A percentile compares a stretch with the other conserved stretches of the same genome.
phyloP scores from a whole-genome alignment of 148 eudicot genomes.

The Cornus controversa region DNA sequence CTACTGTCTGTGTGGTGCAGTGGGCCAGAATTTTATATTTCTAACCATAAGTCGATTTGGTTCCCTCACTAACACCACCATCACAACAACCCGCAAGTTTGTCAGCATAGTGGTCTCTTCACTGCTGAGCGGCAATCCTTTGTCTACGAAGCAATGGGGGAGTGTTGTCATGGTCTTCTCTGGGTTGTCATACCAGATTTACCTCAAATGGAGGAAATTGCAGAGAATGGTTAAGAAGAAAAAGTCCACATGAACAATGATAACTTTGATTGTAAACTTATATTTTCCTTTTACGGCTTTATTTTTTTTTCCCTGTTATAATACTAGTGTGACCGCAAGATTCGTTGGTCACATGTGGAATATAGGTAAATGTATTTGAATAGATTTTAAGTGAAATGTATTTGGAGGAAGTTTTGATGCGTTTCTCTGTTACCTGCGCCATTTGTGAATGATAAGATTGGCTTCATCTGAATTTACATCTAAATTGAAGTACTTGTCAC shows the following conservation, averaged over 20 bases:
- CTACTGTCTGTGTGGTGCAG: slow-evolving; percentile 91
- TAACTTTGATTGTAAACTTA: neutral
- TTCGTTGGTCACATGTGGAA: slow-evolving; percentile 7
- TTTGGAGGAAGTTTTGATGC: neutral
- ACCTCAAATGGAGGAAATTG: slow-evolving; percentile 86
- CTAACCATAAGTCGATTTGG: slow-evolving; percentile 94
- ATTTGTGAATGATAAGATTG: neutral
- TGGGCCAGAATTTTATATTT: slow-evolving; percentile 94
- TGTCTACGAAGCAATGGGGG: slow-evolving; percentile 81
- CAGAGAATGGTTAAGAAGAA: slow-evolving; percentile 75
- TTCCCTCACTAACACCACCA: slow-evolving; percentile 93
- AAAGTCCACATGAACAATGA: slow-evolving; percentile 43
- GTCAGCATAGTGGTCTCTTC: slow-evolving; percentile 86
- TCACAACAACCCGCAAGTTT: slow-evolving; percentile 94
- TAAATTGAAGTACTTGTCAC: neutral
- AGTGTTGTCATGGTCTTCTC: slow-evolving; percentile 91
- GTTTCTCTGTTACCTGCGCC: neutral
- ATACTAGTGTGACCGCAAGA: slow-evolving; percentile 9
- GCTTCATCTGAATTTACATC: neutral
- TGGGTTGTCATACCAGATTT: slow-evolving; percentile 91
- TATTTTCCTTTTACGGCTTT: neutral
- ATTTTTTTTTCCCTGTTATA: neutral
- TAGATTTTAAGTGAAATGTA: neutral
- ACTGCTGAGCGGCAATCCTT: slow-evolving; percentile 83
- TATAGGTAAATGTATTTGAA: slow-evolving; percentile 8